phyloP scores from a whole-genome alignment of 225 moss, liverwort and hornwort genomes.

The Neckera pumila region DNA sequence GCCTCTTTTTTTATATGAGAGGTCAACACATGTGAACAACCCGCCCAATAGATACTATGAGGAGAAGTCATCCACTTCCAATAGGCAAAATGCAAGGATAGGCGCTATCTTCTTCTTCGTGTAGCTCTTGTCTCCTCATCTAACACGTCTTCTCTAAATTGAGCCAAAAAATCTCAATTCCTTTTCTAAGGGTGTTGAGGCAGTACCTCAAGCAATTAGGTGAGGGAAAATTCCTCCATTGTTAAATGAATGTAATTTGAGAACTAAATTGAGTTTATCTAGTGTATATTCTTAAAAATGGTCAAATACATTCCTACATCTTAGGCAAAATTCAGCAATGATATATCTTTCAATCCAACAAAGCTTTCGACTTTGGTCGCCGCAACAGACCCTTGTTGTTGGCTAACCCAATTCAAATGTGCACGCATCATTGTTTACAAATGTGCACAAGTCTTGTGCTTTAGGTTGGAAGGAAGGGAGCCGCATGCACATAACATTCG shows the following conservation, averaged over 20 bases:
- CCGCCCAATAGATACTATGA: not conserved
- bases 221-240: not conserved
- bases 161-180: not conserved
- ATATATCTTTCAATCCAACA: conserved; percentile 82
- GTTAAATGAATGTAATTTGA: not conserved
- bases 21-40: not conserved
- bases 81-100: not conserved
- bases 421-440: too few relatives aligned
- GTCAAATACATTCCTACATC: conserved; percentile 21
- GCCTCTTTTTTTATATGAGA: not conserved
- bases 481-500: too few relatives aligned
- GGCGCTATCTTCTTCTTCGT: not conserved
- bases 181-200: not conserved
- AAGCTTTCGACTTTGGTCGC: conserved; percentile 61
- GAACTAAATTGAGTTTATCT: not conserved
- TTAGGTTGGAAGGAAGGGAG: too few relatives aligned
- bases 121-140: not conserved
- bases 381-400: conserved; percentile 77
- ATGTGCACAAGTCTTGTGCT: too few relatives aligned
- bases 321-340: conserved; percentile 55
- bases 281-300: not conserved
- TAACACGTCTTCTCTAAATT: not conserved
- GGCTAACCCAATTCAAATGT: too few relatives aligned
- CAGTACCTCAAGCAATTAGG: not conserved
- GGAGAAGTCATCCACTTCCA: not conserved